Percentiles rank a stretch among this genome's conserved stretches.
Conservation (phyloP, 495 filamentous ascomycete genomes). For the Bryoglossum gracile region DNA sequence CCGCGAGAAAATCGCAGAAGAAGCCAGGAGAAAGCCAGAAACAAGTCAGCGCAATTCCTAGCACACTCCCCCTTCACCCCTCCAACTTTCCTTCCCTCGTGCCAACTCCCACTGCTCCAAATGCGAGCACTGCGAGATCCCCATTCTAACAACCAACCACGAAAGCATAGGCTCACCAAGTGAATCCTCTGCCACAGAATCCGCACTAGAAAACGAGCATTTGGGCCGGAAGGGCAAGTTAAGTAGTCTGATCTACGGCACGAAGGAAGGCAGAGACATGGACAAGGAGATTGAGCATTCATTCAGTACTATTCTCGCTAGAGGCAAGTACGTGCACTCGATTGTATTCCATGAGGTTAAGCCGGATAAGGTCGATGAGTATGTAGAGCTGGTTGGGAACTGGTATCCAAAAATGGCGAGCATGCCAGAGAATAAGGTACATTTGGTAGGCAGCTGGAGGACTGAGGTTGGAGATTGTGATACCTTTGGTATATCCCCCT, state of each 20-base stretch:
- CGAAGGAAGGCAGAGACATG: slow-evolving; percentile 84
- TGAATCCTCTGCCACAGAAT: slow-evolving; percentile 46
- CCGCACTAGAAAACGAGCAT: slow-evolving; percentile 29
- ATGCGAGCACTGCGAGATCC: slow-evolving; percentile 48
- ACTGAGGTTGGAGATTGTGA: slow-evolving; percentile 97
- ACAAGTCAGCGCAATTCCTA: slow-evolving; percentile 56
- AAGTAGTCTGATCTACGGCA: slow-evolving; percentile 84
- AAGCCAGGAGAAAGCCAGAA: slow-evolving; percentile 56
- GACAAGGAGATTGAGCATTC: slow-evolving; percentile 92
- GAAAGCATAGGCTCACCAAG: slow-evolving; percentile 58
- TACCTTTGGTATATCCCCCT: slow-evolving; percentile 71
- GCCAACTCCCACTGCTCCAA: slow-evolving; percentile 47
- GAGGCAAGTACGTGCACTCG: slow-evolving; percentile 96
- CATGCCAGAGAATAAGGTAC: slow-evolving; percentile 78
- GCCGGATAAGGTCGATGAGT: slow-evolving; percentile 92
- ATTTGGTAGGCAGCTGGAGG: slow-evolving; percentile 96
- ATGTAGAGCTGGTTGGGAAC: slow-evolving; percentile 80
- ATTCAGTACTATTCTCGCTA: slow-evolving; percentile 86
- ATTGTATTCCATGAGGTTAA: slow-evolving; percentile 97
- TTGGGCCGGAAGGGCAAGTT: slow-evolving; percentile 41
- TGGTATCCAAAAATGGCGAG: slow-evolving; percentile 88
- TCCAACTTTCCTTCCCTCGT: no score
- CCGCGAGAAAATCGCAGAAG: slow-evolving; percentile 67
- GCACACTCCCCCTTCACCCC: slow-evolving; percentile 4
- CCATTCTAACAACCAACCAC: slow-evolving; percentile 29